Evolutionary conservation across 2,329 filamentous ascomycete species (phyloP).

Genomic region (Sphaceloma murrayae): DNA sequence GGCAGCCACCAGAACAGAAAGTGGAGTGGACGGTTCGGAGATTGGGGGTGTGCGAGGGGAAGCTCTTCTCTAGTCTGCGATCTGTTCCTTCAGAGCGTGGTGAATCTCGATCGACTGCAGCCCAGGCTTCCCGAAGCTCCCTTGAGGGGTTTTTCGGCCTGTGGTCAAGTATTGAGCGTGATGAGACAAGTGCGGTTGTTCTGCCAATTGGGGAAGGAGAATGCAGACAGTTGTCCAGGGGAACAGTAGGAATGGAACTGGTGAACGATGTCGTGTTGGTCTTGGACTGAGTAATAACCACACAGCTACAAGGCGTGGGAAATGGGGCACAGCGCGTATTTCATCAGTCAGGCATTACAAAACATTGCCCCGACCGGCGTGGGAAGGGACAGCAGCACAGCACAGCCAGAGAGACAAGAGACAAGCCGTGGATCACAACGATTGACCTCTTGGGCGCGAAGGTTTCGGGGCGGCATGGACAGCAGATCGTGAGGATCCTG

Average conservation of each 20-base stretch:
- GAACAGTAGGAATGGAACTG: no score
- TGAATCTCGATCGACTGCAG: constrained; percentile 14
- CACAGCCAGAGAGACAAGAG: constrained; percentile 4
- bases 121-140: not conserved
- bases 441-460: constrained; percentile 12
- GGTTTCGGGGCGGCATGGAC: constrained; percentile 8
- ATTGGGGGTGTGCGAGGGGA: constrained; percentile 13
- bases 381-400: not conserved
- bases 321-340: not conserved
- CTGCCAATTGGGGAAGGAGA: not conserved
- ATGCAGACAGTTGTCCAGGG: no score
- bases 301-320: not conserved
- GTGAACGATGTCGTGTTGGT: not conserved
- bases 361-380: constrained; percentile 7
- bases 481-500: constrained; percentile 6
- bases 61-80: constrained; percentile 7
- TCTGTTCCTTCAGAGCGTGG: constrained; percentile 5
- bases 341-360: constrained; percentile 14
- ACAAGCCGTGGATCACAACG: constrained; percentile 9
- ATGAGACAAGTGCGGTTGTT: not conserved
- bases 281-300: no score
- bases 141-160: constrained; percentile 3
- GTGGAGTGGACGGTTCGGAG: constrained; percentile 14
- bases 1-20: constrained; percentile 2
- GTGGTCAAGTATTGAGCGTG: not conserved